Conservation (phyloP, 2,329 filamentous ascomycete genomes). For the Clonostachys chloroleuca region DNA sequence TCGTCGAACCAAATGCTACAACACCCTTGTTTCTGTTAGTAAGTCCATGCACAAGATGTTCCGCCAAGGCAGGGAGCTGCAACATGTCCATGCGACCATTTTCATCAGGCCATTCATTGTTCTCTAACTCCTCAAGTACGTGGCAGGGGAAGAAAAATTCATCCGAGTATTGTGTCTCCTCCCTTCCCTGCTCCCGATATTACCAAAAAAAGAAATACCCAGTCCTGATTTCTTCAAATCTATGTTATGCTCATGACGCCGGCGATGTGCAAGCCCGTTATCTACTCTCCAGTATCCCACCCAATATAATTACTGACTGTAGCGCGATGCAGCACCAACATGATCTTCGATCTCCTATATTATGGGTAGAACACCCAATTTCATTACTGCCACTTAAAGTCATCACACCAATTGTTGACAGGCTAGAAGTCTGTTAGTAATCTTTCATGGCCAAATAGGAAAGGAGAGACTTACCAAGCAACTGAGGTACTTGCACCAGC, state of each 20-base stretch:
- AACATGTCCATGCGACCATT: too few relatives aligned
- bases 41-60: too few relatives aligned
- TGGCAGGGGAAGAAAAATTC: too few relatives aligned
- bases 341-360: neutral
- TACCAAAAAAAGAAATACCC: too few relatives aligned
- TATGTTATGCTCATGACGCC: neutral
- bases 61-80: too few relatives aligned
- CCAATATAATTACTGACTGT: neutral
- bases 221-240: too few relatives aligned
- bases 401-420: conserved; percentile 64
- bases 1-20: too few relatives aligned
- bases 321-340: neutral
- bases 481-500: conserved; percentile 93
- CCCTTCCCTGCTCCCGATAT: too few relatives aligned
- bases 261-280: neutral
- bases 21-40: too few relatives aligned
- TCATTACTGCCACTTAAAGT: conserved; percentile 17
- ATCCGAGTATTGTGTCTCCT: too few relatives aligned
- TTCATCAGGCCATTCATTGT: too few relatives aligned
- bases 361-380: neutral
- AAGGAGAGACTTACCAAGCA: conserved; percentile 68
- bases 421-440: conserved; percentile 35
- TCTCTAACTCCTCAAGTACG: too few relatives aligned
- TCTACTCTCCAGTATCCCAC: neutral
- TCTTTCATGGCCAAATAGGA: neutral